phyloP scores from a whole-genome alignment of 2,329 filamentous ascomycete species.

The Coleophoma cylindrospora region DNA sequence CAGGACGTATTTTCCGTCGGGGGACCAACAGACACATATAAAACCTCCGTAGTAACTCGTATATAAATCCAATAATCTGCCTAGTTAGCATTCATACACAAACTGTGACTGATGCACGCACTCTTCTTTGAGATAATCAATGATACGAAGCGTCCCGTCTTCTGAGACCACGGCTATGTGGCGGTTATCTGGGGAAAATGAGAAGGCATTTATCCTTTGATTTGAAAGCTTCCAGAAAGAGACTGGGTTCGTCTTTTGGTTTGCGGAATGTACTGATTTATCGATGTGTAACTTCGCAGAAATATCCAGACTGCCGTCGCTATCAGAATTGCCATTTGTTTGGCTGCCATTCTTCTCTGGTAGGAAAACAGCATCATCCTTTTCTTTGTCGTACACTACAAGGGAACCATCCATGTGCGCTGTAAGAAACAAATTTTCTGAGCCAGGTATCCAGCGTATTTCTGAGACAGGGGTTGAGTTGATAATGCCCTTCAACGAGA shows the following conservation, averaged over 20 bases:
- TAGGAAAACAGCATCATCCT: slow-evolving; percentile 77
- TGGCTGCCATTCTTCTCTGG: slow-evolving; percentile 54
- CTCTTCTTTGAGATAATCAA: slow-evolving; percentile 90
- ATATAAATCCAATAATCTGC: slow-evolving; percentile 78
- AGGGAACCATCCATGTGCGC: slow-evolving; percentile 88
- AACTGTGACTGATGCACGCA: slow-evolving; percentile 36
- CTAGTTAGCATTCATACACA: slow-evolving; percentile 7
- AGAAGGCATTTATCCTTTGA: slow-evolving; percentile 83
- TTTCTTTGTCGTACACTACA: slow-evolving; percentile 96
- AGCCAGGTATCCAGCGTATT: slow-evolving; percentile 90
- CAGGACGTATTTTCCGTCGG: slow-evolving; percentile 91
- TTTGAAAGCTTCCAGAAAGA: slow-evolving; percentile 90
- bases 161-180: slow-evolving; percentile 89
- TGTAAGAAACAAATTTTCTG: slow-evolving; percentile 87
- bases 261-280: slow-evolving; percentile 90
- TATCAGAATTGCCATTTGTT: slow-evolving; percentile 22
- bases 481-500: slow-evolving; percentile 64
- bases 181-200: slow-evolving; percentile 84
- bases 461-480: slow-evolving; percentile 80
- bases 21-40: slow-evolving; percentile 94
- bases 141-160: slow-evolving; percentile 81
- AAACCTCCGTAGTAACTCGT: slow-evolving; percentile 91
- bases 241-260: slow-evolving; percentile 90
- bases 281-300: slow-evolving; percentile 61
- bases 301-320: slow-evolving; percentile 23